Base-by-base conservation (phyloP, 1,139 yeast genomes). In the Kurtzmaniella quercitrusa region DNA sequence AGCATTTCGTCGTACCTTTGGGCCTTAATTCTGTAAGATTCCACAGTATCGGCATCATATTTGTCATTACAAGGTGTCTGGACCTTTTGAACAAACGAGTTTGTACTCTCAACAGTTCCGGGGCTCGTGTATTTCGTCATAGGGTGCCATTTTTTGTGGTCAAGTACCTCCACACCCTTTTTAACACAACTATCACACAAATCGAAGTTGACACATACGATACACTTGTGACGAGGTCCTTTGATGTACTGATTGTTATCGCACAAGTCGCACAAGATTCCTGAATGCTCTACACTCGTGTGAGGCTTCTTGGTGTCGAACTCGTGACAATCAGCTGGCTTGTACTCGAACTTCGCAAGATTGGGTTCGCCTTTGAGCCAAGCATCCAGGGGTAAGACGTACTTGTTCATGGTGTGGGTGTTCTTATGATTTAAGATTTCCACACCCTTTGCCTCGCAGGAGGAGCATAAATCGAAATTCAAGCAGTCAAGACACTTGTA, bases 381-480 rank as follows among this genome's bases (percentile, higher is more conserved):
- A 14, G 34, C 34, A 14, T 16, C 18, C 5, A 3, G 49, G 47
- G 7, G 68, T 67, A 23, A 48, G 46, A 15, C 46, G 28, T 66
- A 53, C 45, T 63, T 68, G 16, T 58, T 60, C 56, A 66, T 57
- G 16, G 73, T 66, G 44, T 69, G 75, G 3, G 44, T 42, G 41
- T 48, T 55, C 5, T 53, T 47, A 49, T 69, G 74, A 3, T 38
- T 33, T 12, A 60, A 60, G 41, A 53, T 41, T 33, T 47, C 42
- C 11, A 45, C 42, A 20, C 53, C 48, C 23, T 54, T 53, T 0
- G 49, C 42, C 49, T 76, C 80, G 55, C 88, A 82, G 1, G 50
- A 40, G 30, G 69, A 65, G 53, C 88, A 82, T 45, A 81, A 62
- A 51, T 82, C 86, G 57, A 66, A 81, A 50, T 82, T 74, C 3